Conservation (phyloP, 805 yeast species). For the Hanseniaspora vineae region DNA sequence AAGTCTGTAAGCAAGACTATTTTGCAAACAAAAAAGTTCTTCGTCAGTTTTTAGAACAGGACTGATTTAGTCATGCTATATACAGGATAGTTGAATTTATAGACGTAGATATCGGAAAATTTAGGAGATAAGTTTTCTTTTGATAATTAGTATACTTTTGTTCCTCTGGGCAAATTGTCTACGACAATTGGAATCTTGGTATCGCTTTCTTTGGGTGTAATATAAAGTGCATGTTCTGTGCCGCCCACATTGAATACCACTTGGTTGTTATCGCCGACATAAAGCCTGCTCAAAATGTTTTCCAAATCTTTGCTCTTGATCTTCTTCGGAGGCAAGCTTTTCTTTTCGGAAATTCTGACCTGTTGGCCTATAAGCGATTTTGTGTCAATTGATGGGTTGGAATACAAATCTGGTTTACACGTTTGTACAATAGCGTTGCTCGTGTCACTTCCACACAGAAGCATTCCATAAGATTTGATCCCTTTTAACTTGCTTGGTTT, state of each 20-base stretch:
- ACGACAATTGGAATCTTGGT: conserved; percentile 8
- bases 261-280: conserved; percentile 6
- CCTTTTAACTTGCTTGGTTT: conserved; percentile 56
- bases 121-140: neutral
- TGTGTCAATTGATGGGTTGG: conserved; percentile 6
- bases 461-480: conserved; percentile 48
- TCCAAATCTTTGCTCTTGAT: conserved; percentile 14
- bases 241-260: conserved; percentile 9
- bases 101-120: too few relatives aligned
- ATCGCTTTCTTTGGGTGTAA: conserved; percentile 2
- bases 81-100: neutral
- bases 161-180: conserved; percentile 9
- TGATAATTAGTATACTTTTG: neutral
- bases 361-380: neutral
- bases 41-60: conserved; percentile 8
- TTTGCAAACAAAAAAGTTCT: conserved; percentile 12
- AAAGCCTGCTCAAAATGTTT: conserved; percentile 11
- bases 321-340: conserved; percentile 6
- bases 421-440: conserved; percentile 9
- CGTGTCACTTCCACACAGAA: conserved; percentile 40
- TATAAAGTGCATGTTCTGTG: conserved; percentile 6
- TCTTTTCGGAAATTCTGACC: neutral
- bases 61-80: neutral
- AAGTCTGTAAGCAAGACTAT: conserved; percentile 29
- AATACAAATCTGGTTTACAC: conserved; percentile 9